Conservation (phyloP, 1,284 basidiomycete species). For the Pseudozyma sp. region DNA sequence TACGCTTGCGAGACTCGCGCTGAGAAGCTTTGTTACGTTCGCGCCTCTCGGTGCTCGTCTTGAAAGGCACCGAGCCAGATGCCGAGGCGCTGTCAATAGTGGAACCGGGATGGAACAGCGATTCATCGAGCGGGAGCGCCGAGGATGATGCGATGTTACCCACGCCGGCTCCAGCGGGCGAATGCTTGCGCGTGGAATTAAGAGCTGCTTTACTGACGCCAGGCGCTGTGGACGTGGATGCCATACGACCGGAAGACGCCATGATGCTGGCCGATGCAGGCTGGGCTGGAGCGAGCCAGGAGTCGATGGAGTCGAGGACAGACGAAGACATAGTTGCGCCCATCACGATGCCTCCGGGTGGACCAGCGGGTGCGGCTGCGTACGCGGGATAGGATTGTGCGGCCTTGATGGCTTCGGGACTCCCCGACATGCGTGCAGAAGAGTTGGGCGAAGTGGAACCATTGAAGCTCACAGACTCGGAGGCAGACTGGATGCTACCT, state of each 20-base stretch:
- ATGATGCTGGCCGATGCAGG: slow-evolving; percentile 6
- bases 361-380: slow-evolving; percentile 8
- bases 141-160: slow-evolving; percentile 7
- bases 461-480: slow-evolving; percentile 24
- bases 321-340: slow-evolving; percentile 22
- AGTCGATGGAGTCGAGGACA: slow-evolving; percentile 33
- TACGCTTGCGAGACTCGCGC: slow-evolving; percentile 51
- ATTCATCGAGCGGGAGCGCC: slow-evolving; percentile 1
- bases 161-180: slow-evolving; percentile 12
- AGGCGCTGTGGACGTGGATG: neutral
- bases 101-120: slow-evolving; percentile 29
- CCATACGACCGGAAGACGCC: neutral
- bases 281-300: slow-evolving; percentile 35
- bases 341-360: slow-evolving; percentile 25
- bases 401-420: slow-evolving; percentile 13
- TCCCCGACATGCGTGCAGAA: slow-evolving; percentile 27
- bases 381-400: slow-evolving; percentile 4
- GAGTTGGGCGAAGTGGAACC: slow-evolving; percentile 34
- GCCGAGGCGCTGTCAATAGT: slow-evolving; percentile 8
- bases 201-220: slow-evolving; percentile 2
- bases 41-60: slow-evolving; percentile 47
- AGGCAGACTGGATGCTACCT: slow-evolving; percentile 7
- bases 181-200: slow-evolving; percentile 6
- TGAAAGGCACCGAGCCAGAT: slow-evolving; percentile 23
- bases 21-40: slow-evolving; percentile 54